Evolutionary conservation across 2,329 filamentous ascomycete genomes (phyloP), one percentile per base, ranked within the genome.

Genomic region (Hymenoscyphus albidus): DNA sequence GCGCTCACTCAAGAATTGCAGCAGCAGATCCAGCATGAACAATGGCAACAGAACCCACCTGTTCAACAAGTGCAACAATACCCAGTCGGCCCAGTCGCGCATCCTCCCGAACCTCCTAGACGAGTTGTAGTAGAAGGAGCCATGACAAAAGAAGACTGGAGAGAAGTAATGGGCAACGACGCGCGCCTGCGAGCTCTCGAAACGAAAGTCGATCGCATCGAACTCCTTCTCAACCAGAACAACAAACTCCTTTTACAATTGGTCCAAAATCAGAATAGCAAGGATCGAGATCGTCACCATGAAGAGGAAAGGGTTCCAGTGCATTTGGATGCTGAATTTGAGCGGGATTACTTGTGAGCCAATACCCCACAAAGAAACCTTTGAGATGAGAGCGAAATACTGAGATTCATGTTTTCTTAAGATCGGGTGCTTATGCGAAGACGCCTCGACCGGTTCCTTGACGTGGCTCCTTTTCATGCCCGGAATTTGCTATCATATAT

Each of bases 281-380:
- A 38, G 27, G 42, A 60, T 12, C 62, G 69, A 62, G 70, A 71
- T 60, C 65, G 67, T 10, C 65, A 67, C 58, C 65, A 62, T 51
- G 72, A 74, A 55, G 73, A 74, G 59, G 72, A 73, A 48, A 67
- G 72, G 58, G 72, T 73, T n/a, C 73, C 73, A 3, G 73, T 74
- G 59, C 73, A 75, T 70, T 67, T 75, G 16, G 73, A 74, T 62
- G 71, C 73, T 55, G 73, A 75, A 64, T 75, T 74, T 69, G 73
- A 75, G 64, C 68, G 73, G 48, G 72, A 75, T 71, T 75, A 75
- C 63, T 63, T 75, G 72, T 75, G 71, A 75, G 70, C 68, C 42
- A 60, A 63, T 62, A 64, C 58, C 67, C 62, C 67, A 67, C 60
- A 35, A 65, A 35, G 61, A 58, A 35, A 62, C 27, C 31, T 40